Base-by-base conservation (phyloP, 768 basidiomycete species). In the Macrolepiota dolichaula region DNA sequence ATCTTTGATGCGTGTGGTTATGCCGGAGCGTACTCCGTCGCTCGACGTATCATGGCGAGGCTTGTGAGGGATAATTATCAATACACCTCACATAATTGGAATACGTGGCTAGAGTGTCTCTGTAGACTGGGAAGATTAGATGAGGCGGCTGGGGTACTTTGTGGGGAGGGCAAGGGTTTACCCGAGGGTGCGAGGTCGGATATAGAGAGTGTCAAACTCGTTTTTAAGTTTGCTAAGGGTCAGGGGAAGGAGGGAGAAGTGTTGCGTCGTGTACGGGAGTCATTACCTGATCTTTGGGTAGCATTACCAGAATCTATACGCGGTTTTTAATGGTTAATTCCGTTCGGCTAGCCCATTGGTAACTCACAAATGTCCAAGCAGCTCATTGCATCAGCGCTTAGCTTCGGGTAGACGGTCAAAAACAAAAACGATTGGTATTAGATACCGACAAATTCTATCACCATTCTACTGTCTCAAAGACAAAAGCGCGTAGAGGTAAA, bases 1-100 rank as follows among this genome's bases (percentile, higher is more conserved):
- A 86, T 95, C 63, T 72, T 96, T 32, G 94, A 96, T 68, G 87
- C 90, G 1, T 96, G 94, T 65, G 92, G 88, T 1, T 84, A 78
- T 64, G 80, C 85, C 7, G 74, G 78, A 3, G 78, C 84, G 11
- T 70, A 77, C 64, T 74, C 73, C 22, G 73, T 81, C 17, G 91
- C 86, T 0, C 75, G 74, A 55, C 77, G 79, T 47, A 82, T 91
- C 37, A 82, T 84, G 73, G 63, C 69, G 32, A 84, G 81, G 68
- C 76, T 89, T 52, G 71, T 72, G 29, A 77, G 72, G 55, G 77
- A 77, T 50, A 78, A 76, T 24, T 91, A 81, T 69, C 67, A 63
- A 38, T 75, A 90, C 57, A 87, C 88, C 68, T 66, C 77, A 62
- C 82, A 84, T 55, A 89, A 91, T 67, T 94, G 93, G 91, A 86